A percentile compares a stretch with the other conserved stretches of the same genome.
Conservation (phyloP, 192 early-diverging fungal genomes). For the Coemansia furcata region DNA sequence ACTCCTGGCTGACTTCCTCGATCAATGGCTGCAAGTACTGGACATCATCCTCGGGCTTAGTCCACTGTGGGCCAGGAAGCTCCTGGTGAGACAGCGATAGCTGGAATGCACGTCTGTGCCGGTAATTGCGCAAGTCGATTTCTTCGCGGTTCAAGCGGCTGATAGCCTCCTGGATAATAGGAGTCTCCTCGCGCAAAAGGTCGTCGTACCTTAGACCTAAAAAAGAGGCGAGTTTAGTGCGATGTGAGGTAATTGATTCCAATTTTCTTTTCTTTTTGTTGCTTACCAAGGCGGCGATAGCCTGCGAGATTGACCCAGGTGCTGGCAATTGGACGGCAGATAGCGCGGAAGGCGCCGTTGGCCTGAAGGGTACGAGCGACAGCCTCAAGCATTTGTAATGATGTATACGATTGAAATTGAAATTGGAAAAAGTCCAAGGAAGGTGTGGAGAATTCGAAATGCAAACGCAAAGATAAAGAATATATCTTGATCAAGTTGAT, state of each 20-base stretch:
- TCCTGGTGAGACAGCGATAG: conserved; percentile 68
- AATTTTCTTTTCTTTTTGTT: background rate
- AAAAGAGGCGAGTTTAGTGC: conserved; percentile 13
- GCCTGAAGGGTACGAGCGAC: conserved; percentile 39
- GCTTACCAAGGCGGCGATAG: conserved; percentile 71
- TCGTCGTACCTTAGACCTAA: conserved; percentile 88
- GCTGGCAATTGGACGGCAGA: conserved; percentile 58
- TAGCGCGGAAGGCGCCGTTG: conserved; percentile 37
- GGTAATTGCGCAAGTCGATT: conserved; percentile 71
- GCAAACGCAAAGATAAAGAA: background rate
- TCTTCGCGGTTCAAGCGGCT: conserved; percentile 71
- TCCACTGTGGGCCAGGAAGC: conserved; percentile 69
- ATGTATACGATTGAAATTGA: background rate
- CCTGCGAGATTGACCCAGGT: conserved; percentile 66
- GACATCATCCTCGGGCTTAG: conserved; percentile 76
- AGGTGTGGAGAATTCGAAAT: background rate
- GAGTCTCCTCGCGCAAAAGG: conserved; percentile 81
- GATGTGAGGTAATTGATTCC: background rate
- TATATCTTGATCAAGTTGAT: background rate
- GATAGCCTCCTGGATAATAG: conserved; percentile 78
- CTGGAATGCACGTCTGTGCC: conserved; percentile 77
- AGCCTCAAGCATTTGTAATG: conserved; percentile 25
- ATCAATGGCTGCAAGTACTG: conserved; percentile 82
- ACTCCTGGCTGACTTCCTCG: conserved; percentile 76
- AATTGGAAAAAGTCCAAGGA: background rate